Base-by-base conservation (phyloP, 2,329 filamentous ascomycete genomes). In the Calonectria naviculata region DNA sequence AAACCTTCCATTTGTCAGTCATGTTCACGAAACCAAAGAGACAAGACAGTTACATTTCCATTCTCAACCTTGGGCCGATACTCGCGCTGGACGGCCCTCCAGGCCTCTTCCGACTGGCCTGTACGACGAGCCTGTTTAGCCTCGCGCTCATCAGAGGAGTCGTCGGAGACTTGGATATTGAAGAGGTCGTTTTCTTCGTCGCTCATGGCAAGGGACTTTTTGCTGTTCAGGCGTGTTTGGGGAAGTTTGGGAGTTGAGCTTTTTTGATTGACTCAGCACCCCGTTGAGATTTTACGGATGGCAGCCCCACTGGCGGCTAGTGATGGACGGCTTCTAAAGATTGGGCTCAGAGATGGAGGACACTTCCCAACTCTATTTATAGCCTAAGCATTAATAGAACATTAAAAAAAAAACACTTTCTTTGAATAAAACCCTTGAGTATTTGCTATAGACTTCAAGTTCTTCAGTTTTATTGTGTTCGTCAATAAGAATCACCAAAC, bases 31-130 rank as follows among this genome's bases (percentile, higher is more conserved):
- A 2, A 44, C n/a, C 5, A 13, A 9, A 26, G 9, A 24, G 31
- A 34, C n/a, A 31, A 5, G 12, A 17, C 10, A 54, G 83, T 72
- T 77, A 89, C 89, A 74, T 90, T 82, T 69, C 89, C 89, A 71
- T 90, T 88, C 76, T 90, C 88, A 42, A 89, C 76, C 73, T 88
- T 89, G 26, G 82, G 82, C 19, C 74, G 75, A 69, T 90, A 91
- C 1, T 75, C 80, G 5, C 75, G 78, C 77, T 84, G 86, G 4
- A 90, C 81, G 6, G 79, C 81, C 71, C 84, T 84, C 73, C 89
- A 90, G 2, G 85, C 84, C 19, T 84, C 85, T 70, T 90, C 87
- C 0, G 88, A 85, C 77, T 90, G 88, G 21, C 76, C 80, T 12
- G 82, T 86, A 19, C 84, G 81, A 61, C 79, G 78, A 38, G 78